These are phyloP conservation scores for Castanea crenata DNA, from an alignment of 306 rosid genomes.

Conservation along the genomic window DNA sequence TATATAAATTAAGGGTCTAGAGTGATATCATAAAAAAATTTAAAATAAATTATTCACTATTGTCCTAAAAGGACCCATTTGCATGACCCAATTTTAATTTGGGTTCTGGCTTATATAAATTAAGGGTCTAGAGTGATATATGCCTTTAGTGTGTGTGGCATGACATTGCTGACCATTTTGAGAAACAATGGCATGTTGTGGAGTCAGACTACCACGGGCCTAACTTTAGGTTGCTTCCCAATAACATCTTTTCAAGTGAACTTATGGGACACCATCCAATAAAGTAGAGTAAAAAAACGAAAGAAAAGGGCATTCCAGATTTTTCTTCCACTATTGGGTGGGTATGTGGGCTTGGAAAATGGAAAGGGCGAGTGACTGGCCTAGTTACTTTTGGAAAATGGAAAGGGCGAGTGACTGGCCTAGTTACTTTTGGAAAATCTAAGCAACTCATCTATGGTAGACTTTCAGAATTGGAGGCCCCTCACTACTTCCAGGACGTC, in stretches of 20 bases:
- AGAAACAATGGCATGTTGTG: slow-evolving; percentile 27
- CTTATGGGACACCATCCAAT: slow-evolving; percentile 18
- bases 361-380: background rate
- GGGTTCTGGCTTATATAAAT: background rate
- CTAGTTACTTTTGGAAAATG: background rate
- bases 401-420: slow-evolving; percentile 6
- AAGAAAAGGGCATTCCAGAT: background rate
- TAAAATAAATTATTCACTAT: too few relatives aligned
- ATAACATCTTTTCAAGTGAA: slow-evolving; percentile 43
- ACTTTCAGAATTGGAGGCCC: slow-evolving; percentile 1
- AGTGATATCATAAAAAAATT: too few relatives aligned
- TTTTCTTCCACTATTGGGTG: slow-evolving; percentile 8
- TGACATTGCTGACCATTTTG: slow-evolving; percentile 38
- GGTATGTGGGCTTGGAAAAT: slow-evolving; percentile 13
- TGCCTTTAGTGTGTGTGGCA: slow-evolving; percentile 8
- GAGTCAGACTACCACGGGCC: slow-evolving; percentile 23
- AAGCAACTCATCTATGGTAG: background rate
- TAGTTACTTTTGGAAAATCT: background rate
- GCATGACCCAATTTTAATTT: background rate
- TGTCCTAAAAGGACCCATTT: too few relatives aligned
- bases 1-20: background rate
- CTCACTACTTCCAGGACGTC: slow-evolving; percentile 38
- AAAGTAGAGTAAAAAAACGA: background rate
- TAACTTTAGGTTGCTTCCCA: slow-evolving; percentile 50
- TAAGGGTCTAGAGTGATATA: background rate